A percentile compares a stretch with the other conserved stretches of the same genome.
These are phyloP conservation scores for Phlegmacium glaucopus DNA, from an alignment of 768 basidiomycete genomes.

Conservation along the genomic window DNA sequence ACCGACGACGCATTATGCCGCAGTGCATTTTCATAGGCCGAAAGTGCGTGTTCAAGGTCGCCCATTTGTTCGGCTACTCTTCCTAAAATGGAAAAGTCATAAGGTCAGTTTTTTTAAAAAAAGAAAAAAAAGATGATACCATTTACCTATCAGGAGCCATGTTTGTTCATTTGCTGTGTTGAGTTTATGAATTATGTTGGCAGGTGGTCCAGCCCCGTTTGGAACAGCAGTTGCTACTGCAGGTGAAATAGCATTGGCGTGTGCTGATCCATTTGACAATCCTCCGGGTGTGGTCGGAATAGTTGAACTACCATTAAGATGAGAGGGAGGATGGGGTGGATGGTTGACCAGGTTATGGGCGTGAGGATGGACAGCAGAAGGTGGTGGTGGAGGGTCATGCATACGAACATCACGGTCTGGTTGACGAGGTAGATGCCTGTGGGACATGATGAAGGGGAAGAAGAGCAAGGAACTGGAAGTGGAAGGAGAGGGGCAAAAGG, in stretches of 20 bases:
- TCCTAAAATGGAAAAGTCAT: conserved; percentile 45
- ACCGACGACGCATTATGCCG: conserved; percentile 93
- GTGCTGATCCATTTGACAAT: conserved; percentile 40
- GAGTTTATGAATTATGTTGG: conserved; percentile 68
- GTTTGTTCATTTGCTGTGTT: conserved; percentile 90
- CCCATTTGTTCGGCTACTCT: conserved; percentile 94
- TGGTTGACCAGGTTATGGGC: conserved; percentile 33
- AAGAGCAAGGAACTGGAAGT: conserved; percentile 22
- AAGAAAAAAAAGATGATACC: conserved; percentile 18
- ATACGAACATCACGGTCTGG: conserved; percentile 57
- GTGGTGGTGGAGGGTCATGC: conserved; percentile 52
- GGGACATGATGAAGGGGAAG: conserved; percentile 46
- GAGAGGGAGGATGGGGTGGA: conserved; percentile 29
- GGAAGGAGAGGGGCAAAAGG: conserved; percentile 46
- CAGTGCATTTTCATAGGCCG: conserved; percentile 92
- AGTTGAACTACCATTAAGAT: conserved; percentile 47
- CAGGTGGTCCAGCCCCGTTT: conserved; percentile 30
- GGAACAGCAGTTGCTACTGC: conserved; percentile 36
- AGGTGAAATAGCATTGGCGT: conserved; percentile 43
- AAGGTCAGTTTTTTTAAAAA: conserved; percentile 8
- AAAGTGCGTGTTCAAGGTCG: conserved; percentile 88
- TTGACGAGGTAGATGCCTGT: conserved; percentile 58
- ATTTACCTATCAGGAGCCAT: conserved; percentile 90
- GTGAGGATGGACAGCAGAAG: conserved; percentile 25
- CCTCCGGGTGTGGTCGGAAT: conserved; percentile 44